These are phyloP conservation scores for Neodidymelliopsis sp. DNA, from an alignment of 2,329 filamentous ascomycete genomes.

Conservation along the genomic window DNA sequence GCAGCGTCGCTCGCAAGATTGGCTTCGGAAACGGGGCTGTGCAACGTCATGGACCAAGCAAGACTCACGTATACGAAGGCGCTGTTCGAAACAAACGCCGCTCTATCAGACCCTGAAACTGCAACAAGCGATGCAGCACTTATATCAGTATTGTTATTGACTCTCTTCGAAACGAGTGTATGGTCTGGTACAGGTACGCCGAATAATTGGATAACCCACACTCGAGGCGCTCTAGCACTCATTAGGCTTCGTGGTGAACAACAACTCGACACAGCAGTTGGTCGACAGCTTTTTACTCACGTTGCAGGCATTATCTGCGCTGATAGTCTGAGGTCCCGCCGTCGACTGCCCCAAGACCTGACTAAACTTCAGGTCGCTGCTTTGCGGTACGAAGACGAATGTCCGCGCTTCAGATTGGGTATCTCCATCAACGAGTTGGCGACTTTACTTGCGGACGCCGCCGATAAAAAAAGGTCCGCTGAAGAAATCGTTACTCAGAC, in stretches of 20 bases:
- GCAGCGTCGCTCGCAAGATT: constrained; percentile 22
- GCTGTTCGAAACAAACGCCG: constrained; percentile 17
- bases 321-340: constrained; percentile 16
- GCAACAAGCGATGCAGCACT: constrained; percentile 21
- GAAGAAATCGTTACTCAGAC: constrained; percentile 7
- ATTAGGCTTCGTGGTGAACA: constrained; percentile 18
- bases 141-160: constrained; percentile 23
- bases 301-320: constrained; percentile 21
- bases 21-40: constrained; percentile 12
- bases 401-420: constrained; percentile 9
- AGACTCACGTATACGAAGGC: constrained; percentile 17
- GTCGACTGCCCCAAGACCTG: constrained; percentile 12
- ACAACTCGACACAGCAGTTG: constrained; percentile 20
- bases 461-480: constrained; percentile 1
- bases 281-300: constrained; percentile 26
- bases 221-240: constrained; percentile 23
- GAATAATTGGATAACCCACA: constrained; percentile 26
- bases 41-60: constrained; percentile 13
- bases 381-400: neutral
- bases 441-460: constrained; percentile 7
- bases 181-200: constrained; percentile 16
- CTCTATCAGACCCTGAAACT: constrained; percentile 8
- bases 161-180: constrained; percentile 25
- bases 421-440: constrained; percentile 12
- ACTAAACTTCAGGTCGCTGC: constrained; percentile 12